Evolutionary conservation across 2,329 filamentous ascomycete species (phyloP).

Genomic region (Aureobasidium sp.): DNA sequence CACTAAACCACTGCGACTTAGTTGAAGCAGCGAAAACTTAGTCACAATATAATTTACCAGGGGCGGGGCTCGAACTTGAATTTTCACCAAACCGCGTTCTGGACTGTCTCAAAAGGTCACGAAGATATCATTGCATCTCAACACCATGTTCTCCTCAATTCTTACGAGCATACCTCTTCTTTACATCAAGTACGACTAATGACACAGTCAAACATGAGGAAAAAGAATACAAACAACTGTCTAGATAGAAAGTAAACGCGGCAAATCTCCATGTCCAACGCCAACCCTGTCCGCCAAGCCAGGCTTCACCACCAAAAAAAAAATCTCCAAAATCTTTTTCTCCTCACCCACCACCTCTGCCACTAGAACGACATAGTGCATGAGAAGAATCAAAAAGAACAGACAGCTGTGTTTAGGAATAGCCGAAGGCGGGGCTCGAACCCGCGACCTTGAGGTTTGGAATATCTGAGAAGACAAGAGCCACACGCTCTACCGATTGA

Average conservation of each 20-base stretch:
- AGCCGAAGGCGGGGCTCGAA: background rate
- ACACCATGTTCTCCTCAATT: too few species aligned
- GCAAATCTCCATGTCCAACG: background rate
- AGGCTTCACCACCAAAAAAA: background rate
- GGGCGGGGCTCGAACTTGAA: too few species aligned
- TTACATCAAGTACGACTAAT: background rate
- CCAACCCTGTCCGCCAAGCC: background rate
- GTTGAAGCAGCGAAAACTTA: background rate
- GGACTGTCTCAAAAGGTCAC: too few species aligned
- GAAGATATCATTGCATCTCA: too few species aligned
- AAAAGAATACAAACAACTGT: background rate
- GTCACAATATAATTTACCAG: too few species aligned
- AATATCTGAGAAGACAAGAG: too few species aligned
- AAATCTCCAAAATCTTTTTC: background rate
- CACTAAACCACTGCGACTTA: constrained; percentile 12
- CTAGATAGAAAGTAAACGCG: background rate
- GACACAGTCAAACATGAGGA: background rate
- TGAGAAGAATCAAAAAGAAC: background rate
- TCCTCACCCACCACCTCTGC: background rate
- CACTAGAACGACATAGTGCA: background rate
- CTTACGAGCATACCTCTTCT: too few species aligned
- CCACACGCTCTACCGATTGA: too few species aligned
- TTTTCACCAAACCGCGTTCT: too few species aligned
- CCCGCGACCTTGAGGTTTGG: background rate
- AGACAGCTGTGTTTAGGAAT: background rate